Base-by-base conservation (phyloP, 768 basidiomycete species). In the Suillus fuscotomentosus region DNA sequence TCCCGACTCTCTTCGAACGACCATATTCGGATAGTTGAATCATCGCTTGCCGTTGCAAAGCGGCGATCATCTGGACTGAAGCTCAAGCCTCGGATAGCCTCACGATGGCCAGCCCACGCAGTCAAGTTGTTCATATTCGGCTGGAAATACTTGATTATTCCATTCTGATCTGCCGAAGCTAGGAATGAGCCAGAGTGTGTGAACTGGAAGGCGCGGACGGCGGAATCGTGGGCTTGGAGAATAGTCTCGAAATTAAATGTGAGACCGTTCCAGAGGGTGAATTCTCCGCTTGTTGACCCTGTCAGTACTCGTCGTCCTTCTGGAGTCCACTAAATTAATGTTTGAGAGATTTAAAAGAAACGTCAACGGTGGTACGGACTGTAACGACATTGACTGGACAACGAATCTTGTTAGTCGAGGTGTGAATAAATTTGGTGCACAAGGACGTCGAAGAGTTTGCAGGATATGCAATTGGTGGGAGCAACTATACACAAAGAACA, bases 241-340 rank as follows among this genome's bases (percentile, higher is more conserved):
- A 99, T 98, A 0, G 97, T 97, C 77, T 99, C 97, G 72, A 99
- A 99, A 79, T 99, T 99, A 87, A 99, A 99, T 0, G 97, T 98
- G 27, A 97, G 83, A 34, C 97, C 97, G 69, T 99, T 99, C 97
- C 97, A 99, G 7, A 99, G 85, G 1, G 97, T 99, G 77, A 99
- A 98, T 78, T 99, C 97, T 54, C 97, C 97, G 66, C 91, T 94
- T 24, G 95, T 95, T 13, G 95, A 96, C 20, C 97, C 97, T 3
- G 97, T 99, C 55, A 99, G 79, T 24, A 99, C 83, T 3, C 97
- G 88, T 39, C 97, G 86, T 62, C 90, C 95, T 79, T 99, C 97
- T 1, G 97, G 97, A 20, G 96, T 99, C 95, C 97, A 99, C 95
- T 98, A 67, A 34, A 65, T 27, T 45, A 66, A 14, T 60, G 57